These are phyloP conservation scores for Sugiyamaella mastotermitis DNA, from an alignment of 805 yeast species.

Conservation along the genomic window DNA sequence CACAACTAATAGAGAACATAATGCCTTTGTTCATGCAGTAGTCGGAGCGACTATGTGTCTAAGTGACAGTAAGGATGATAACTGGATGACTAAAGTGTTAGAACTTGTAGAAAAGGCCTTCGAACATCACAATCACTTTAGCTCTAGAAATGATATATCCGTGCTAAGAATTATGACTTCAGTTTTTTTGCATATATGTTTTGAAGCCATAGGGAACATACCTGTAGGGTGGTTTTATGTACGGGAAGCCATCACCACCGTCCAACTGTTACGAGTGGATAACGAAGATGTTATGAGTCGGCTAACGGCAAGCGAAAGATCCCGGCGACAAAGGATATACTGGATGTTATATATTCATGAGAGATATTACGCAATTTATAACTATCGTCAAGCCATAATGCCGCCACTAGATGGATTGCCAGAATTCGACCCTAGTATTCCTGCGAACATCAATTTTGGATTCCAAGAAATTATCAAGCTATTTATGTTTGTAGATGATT, in stretches of 20 bases:
- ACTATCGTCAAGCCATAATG: conserved; percentile 9
- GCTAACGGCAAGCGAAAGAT: conserved; percentile 5
- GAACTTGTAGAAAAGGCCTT: conserved; percentile 8
- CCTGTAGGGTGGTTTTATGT: conserved; percentile 13
- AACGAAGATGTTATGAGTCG: not conserved
- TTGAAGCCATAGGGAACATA: conserved; percentile 9
- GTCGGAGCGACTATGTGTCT: conserved; percentile 11
- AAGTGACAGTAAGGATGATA: not conserved
- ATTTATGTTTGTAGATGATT: conserved; percentile 12
- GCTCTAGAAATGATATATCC: conserved; percentile 1
- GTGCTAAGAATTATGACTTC: conserved; percentile 8
- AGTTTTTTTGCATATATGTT: conserved; percentile 5
- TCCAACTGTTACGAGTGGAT: conserved; percentile 5
- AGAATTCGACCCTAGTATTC: conserved; percentile 8
- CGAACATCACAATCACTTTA: conserved; percentile 8
- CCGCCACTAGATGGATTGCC: conserved; percentile 5
- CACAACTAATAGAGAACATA: conserved; percentile 1
- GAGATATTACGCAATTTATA: conserved; percentile 14
- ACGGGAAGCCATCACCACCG: conserved; percentile 15
- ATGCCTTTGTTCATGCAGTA: conserved; percentile 10
- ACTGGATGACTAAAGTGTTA: not conserved
- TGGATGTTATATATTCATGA: conserved; percentile 17
- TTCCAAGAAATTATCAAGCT: conserved; percentile 14
- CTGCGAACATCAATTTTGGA: conserved; percentile 10
- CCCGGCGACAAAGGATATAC: conserved; percentile 10